Evolutionary conservation across 148 eudicot species (phyloP), one percentile per base, ranked within the genome.

Genomic region (Oxyria digyna): DNA sequence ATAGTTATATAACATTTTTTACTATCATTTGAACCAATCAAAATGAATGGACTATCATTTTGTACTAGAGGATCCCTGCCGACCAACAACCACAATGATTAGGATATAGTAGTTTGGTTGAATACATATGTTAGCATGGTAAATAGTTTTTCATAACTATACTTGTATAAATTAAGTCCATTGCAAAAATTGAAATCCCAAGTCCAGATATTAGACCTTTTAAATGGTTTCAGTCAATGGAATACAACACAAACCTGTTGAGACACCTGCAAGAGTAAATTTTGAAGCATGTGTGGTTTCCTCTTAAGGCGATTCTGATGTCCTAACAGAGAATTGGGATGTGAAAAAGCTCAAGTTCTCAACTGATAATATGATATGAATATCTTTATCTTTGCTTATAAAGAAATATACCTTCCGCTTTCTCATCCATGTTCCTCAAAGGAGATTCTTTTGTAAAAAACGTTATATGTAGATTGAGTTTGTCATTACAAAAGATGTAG

Each of bases 401-500:
- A n/a, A n/a, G n/a, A n/a, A n/a, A n/a, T n/a, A n/a, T n/a, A n/a
- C n/a, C n/a, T n/a, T n/a, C n/a, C n/a, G n/a, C n/a, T n/a, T 46
- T 33, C 37, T 33, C n/a, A 15, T 45, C 41, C 41, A 38, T n/a
- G n/a, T n/a, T n/a, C 27, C 4, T 59, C 38, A 59, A n/a, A n/a
- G n/a, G n/a, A n/a, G n/a, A n/a, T n/a, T n/a, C n/a, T n/a, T n/a
- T n/a, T n/a, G n/a, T n/a, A n/a, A n/a, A n/a, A n/a, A n/a, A n/a
- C n/a, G n/a, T n/a, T n/a, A 27, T 33, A 7, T 29, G 63, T 74
- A 94, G 99, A 88, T 94, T 80, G 99, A 88, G 88, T 97, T 87
- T 42, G 81, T 85, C 74, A 88, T 94, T 73, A 94, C 88, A 29
- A 94, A 94, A 83, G 89, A 84, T 76, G 99, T 90, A 76, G 79